A percentile compares a stretch with the other conserved stretches of the same genome.
These are phyloP conservation scores for Rosa lucieae DNA, from an alignment of 306 rosid genomes.

Conservation along the genomic window DNA sequence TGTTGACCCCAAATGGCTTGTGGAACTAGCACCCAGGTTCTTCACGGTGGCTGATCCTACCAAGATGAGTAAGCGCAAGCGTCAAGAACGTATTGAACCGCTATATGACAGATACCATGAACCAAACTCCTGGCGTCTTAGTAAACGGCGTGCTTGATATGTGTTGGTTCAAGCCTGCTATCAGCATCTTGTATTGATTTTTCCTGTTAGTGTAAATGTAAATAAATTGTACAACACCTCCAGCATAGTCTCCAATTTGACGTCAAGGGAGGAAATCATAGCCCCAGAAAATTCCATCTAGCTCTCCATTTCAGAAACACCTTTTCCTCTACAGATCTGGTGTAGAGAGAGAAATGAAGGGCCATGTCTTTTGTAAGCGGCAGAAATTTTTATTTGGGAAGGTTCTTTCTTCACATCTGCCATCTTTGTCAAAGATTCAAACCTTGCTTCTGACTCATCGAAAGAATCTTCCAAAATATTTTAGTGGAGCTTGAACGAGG, in stretches of 20 bases:
- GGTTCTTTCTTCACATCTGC: neutral
- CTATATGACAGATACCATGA: conserved; percentile 89
- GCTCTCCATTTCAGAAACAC: neutral
- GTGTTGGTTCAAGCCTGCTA: conserved; percentile 3
- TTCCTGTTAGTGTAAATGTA: neutral
- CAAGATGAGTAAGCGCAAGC: conserved; percentile 87
- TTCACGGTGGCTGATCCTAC: conserved; percentile 88
- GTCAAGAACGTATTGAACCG: conserved; percentile 89
- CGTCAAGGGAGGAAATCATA: neutral
- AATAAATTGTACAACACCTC: neutral
- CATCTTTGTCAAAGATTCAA: neutral
- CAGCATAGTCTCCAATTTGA: neutral
- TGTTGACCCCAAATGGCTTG: conserved; percentile 88
- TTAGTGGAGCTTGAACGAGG: neutral
- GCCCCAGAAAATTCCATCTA: neutral
- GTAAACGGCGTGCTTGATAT: conserved; percentile 81
- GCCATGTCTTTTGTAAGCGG: neutral
- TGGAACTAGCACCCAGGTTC: conserved; percentile 84
- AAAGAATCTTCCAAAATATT: neutral
- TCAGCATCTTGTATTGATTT: neutral
- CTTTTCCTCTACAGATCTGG: neutral
- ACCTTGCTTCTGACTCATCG: neutral
- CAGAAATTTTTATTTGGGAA: neutral
- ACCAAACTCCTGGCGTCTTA: conserved; percentile 92
- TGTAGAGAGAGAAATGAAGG: neutral